Conservation (phyloP, 2,329 filamentous ascomycete species). For the Aspergillus tubingensis region DNA sequence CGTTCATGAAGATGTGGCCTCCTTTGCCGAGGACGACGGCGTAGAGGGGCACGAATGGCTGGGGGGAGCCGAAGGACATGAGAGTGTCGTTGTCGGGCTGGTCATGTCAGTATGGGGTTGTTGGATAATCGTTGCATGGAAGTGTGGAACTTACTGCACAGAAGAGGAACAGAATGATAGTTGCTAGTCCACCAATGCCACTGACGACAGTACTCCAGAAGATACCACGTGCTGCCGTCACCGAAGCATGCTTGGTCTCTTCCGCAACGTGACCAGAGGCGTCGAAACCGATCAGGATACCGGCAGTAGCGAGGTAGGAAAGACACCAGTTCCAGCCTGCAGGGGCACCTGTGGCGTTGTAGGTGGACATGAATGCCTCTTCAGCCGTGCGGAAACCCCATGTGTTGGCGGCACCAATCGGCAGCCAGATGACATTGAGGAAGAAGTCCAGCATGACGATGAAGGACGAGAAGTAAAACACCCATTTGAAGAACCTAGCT, state of each 20-base stretch:
- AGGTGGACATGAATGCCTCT: conserved; percentile 63
- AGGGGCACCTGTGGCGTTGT: conserved; percentile 59
- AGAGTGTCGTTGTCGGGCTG: conserved; percentile 54
- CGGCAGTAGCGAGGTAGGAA: conserved; percentile 62
- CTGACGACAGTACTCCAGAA: conserved; percentile 63
- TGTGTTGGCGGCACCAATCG: conserved; percentile 57
- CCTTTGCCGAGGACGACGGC: conserved; percentile 58
- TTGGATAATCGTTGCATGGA: not conserved
- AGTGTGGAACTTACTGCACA: conserved; percentile 48
- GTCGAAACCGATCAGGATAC: conserved; percentile 63
- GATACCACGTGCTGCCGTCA: conserved; percentile 58
- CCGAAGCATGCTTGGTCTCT: conserved; percentile 58
- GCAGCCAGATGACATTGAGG: conserved; percentile 63
- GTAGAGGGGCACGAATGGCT: conserved; percentile 62
- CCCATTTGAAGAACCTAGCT: conserved; percentile 50
- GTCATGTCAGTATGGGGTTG: not conserved
- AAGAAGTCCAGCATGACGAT: conserved; percentile 61
- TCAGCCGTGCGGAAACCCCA: conserved; percentile 61
- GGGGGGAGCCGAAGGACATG: conserved; percentile 56
- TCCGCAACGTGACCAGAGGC: conserved; percentile 63
- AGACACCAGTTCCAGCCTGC: conserved; percentile 65
- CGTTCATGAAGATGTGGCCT: conserved; percentile 63
- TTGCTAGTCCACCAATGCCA: conserved; percentile 56
- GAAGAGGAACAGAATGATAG: conserved; percentile 62
- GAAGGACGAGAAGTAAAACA: conserved; percentile 28